Conservation (phyloP, 805 yeast genomes). For the Saccharomycopsis sp. region DNA sequence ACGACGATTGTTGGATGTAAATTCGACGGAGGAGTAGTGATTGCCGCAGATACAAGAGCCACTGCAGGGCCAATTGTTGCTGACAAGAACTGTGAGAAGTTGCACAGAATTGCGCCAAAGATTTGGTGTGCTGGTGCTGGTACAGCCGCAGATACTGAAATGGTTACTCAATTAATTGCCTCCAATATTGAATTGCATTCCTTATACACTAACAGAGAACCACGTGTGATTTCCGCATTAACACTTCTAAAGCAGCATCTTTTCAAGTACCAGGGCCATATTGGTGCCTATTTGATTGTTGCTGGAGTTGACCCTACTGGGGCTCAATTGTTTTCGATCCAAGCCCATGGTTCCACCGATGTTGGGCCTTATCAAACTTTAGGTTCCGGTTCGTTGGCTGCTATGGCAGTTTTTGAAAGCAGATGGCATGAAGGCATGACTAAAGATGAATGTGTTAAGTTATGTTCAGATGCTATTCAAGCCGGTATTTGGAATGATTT, state of each 20-base stretch:
- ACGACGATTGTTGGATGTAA: constrained; percentile 98
- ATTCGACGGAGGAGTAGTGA: constrained; percentile 88
- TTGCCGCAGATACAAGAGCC: constrained; percentile 98
- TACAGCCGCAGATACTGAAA: constrained; percentile 99
- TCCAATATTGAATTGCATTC: constrained; percentile 90
- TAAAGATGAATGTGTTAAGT: constrained; percentile 83
- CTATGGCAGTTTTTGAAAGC: constrained; percentile 94
- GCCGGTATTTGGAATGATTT: constrained; percentile 99
- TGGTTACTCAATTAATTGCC: constrained; percentile 89
- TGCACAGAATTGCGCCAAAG: constrained; percentile 81
- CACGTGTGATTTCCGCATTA: constrained; percentile 89
- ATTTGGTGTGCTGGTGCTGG: constrained; percentile 99
- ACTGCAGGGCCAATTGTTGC: constrained; percentile 96
- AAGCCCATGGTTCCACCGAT: constrained; percentile 98
- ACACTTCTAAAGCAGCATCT: constrained; percentile 92
- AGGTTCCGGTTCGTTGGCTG: constrained; percentile 97
- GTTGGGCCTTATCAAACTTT: constrained; percentile 87
- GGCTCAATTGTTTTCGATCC: constrained; percentile 84
- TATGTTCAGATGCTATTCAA: constrained; percentile 89
- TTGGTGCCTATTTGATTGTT: constrained; percentile 96
- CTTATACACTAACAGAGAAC: constrained; percentile 74
- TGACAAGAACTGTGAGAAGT: constrained; percentile 94
- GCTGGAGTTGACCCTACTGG: constrained; percentile 98
- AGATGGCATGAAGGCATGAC: constrained; percentile 75
- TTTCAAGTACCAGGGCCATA: constrained; percentile 93